Percentiles rank a stretch among this genome's conserved stretches.
These are phyloP conservation scores for Mycosphaerella arachidis DNA, from an alignment of 2,329 filamentous ascomycete species.

Conservation along the genomic window DNA sequence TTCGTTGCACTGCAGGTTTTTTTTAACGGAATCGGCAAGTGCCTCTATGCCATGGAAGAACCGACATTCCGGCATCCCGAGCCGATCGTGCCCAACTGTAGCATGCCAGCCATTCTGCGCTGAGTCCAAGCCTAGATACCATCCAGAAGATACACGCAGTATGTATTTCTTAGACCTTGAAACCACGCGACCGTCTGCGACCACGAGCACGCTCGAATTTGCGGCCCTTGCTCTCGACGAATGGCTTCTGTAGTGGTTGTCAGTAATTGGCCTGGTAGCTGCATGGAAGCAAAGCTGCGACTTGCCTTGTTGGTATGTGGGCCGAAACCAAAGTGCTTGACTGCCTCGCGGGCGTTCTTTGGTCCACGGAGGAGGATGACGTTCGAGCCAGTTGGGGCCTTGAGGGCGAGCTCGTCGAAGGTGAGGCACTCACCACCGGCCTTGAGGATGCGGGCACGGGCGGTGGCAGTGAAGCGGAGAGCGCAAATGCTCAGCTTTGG, in stretches of 20 bases:
- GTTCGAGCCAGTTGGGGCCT: slow-evolving; percentile 93
- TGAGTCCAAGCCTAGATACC: slow-evolving; percentile 12
- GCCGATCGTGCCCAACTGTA: slow-evolving; percentile 10
- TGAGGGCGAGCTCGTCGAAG: slow-evolving; percentile 93
- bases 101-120: slow-evolving; percentile 13
- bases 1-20: slow-evolving; percentile 19
- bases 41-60: slow-evolving; percentile 11
- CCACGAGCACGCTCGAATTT: slow-evolving; percentile 99
- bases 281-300: slow-evolving; percentile 10
- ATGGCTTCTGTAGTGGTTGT: slow-evolving; percentile 68
- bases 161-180: slow-evolving; percentile 82
- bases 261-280: slow-evolving; percentile 3
- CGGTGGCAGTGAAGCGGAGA: slow-evolving; percentile 93
- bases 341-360: slow-evolving; percentile 95
- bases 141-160: slow-evolving; percentile 8
- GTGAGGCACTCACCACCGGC: slow-evolving; percentile 94
- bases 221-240: slow-evolving; percentile 96
- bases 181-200: slow-evolving; percentile 95
- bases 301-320: slow-evolving; percentile 94
- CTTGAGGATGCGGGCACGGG: slow-evolving; percentile 86
- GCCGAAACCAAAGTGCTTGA: slow-evolving; percentile 99
- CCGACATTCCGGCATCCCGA: slow-evolving; percentile 4
- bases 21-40: slow-evolving; percentile 12
- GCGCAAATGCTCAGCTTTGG: slow-evolving; percentile 93
- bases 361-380: slow-evolving; percentile 94